These are phyloP conservation scores for Aspergillus sp. DNA, from an alignment of 2,329 filamentous ascomycete species.

Conservation along the genomic window DNA sequence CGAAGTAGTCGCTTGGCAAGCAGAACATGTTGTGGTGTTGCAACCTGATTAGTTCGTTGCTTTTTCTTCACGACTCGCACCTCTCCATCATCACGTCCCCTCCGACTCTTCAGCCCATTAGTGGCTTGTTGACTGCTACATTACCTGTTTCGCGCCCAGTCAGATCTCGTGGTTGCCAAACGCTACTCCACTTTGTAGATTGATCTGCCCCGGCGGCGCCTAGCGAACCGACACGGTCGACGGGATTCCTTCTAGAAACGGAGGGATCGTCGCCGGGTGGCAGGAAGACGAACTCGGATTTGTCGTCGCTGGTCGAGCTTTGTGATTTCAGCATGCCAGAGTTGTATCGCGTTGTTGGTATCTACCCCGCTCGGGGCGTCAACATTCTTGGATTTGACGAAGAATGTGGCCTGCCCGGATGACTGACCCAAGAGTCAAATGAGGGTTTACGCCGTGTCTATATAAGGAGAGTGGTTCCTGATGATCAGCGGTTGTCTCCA, in stretches of 20 bases:
- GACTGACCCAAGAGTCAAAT: not conserved
- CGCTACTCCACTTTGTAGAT: not conserved
- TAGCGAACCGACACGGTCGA: not conserved
- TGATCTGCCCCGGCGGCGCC: not conserved
- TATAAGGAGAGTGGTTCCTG: not conserved
- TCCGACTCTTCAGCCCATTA: not conserved
- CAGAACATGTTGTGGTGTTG: not conserved
- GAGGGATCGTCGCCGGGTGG: not conserved
- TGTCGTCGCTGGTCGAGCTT: not conserved
- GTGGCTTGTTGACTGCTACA: not conserved
- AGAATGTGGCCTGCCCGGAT: not conserved
- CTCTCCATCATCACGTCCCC: not conserved
- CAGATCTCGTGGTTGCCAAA: not conserved
- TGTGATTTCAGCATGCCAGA: not conserved
- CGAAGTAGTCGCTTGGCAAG: conserved; percentile 4
- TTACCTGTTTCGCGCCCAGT: not conserved
- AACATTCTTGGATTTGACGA: not conserved
- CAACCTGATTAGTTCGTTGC: conserved; percentile 6
- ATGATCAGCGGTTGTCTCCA: not conserved
- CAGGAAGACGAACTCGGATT: not conserved
- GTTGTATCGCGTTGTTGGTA: conserved; percentile 5
- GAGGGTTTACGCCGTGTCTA: not conserved
- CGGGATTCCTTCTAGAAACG: conserved; percentile 8
- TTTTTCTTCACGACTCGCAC: conserved; percentile 2
- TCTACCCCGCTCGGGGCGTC: not conserved